These are phyloP conservation scores for Termitomyces sp. DNA, from an alignment of 768 basidiomycete species.

Conservation along the genomic window DNA sequence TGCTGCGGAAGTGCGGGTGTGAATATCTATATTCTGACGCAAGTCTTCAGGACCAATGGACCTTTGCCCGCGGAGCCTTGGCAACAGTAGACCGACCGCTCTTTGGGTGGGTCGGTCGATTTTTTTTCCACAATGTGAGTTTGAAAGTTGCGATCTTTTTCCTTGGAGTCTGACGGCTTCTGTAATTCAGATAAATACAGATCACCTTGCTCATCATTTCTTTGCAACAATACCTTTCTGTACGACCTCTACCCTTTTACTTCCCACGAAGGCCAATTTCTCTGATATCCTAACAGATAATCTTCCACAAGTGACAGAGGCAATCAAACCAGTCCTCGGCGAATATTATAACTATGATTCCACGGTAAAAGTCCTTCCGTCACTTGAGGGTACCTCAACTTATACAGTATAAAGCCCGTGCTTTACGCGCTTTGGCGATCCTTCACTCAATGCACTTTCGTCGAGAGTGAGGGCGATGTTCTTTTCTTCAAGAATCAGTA, in stretches of 20 bases:
- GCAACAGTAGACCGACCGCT: constrained; percentile 56
- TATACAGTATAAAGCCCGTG: constrained; percentile 22
- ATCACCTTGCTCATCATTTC: constrained; percentile 57
- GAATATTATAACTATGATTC: constrained; percentile 56
- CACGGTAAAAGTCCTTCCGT: constrained; percentile 30
- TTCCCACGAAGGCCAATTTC: background rate
- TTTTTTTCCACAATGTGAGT: constrained; percentile 50
- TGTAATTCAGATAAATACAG: constrained; percentile 31
- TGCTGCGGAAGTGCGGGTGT: constrained; percentile 1
- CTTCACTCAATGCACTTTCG: constrained; percentile 53
- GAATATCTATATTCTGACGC: background rate
- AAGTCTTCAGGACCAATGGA: constrained; percentile 39
- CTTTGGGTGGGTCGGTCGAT: constrained; percentile 52
- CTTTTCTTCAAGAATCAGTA: constrained; percentile 50
- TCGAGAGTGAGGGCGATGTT: constrained; percentile 50
- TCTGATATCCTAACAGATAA: constrained; percentile 33
- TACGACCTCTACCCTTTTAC: constrained; percentile 21
- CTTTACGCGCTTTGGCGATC: constrained; percentile 49
- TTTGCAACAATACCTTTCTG: constrained; percentile 57
- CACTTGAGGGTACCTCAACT: background rate
- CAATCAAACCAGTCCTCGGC: constrained; percentile 41
- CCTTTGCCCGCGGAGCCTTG: constrained; percentile 53
- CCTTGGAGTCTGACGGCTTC: background rate
- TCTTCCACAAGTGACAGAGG: constrained; percentile 38
- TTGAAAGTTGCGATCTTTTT: background rate